These are phyloP conservation scores for Lagenidium giganteum DNA, from an alignment of 352 stramenopile genomes.

Conservation along the genomic window DNA sequence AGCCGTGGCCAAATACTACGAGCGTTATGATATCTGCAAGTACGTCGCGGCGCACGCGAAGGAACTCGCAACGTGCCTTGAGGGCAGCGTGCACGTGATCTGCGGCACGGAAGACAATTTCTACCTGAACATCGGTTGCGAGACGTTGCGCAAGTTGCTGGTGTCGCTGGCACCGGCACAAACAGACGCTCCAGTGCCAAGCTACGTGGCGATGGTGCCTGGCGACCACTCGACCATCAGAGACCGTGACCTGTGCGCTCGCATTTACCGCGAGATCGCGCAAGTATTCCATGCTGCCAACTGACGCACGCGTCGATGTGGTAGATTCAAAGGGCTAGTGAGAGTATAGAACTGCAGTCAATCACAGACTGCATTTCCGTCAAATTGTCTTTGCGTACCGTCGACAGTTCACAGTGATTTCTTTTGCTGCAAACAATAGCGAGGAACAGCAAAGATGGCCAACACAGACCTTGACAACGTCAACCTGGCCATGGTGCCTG, in stretches of 20 bases:
- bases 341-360: no score
- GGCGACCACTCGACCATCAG: constrained; percentile 72
- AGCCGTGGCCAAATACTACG: constrained; percentile 52
- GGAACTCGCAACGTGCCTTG: constrained; percentile 34
- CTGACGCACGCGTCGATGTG: no score
- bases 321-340: no score
- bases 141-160: constrained; percentile 48
- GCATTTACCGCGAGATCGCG: constrained; percentile 67
- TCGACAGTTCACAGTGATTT: no score
- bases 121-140: constrained; percentile 66
- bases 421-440: no score
- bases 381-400: no score
- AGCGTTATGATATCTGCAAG: constrained; percentile 62
- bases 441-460: no score
- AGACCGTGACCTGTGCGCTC: constrained; percentile 52
- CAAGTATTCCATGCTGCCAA: constrained; percentile 14
- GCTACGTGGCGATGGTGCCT: constrained; percentile 64
- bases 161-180: constrained; percentile 21
- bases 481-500: no score
- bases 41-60: constrained; percentile 28
- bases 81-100: constrained; percentile 67
- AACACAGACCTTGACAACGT: no score
- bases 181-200: no score
- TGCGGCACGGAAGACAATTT: constrained; percentile 73
- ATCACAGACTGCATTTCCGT: no score